Base-by-base conservation (phyloP, 768 basidiomycete genomes). In the Lentinula lateritia region DNA sequence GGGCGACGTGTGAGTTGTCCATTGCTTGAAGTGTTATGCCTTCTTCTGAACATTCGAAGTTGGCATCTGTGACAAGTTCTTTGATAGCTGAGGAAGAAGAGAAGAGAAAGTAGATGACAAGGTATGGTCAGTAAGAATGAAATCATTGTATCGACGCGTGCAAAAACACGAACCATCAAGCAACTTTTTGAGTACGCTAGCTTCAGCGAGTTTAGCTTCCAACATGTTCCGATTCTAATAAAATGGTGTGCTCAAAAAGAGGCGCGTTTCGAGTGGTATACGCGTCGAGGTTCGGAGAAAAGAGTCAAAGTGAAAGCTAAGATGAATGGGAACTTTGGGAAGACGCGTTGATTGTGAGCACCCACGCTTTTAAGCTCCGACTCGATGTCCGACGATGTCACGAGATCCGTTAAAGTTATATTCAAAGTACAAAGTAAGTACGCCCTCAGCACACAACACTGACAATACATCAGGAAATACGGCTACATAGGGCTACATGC, bases 1-100 rank as follows among this genome's bases (percentile, higher is more conserved):
- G 90, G 0, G 96, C 97, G 69, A 99, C 96, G 75, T 98, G 96
- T 2, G 96, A 97, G 82, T 98, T 98, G 79, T 98, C 97, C 96
- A 98, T 99, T 3, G 96, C 97, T 79, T 98, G 96, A 5, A 99
- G 83, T 59, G 85, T 85, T 67, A 99, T 89, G 38, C 95, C 97
- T 65, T 95, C 93, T 65, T 99, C 96, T 63, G 87, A 92, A 74
- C 96, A 98, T 70, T 96, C 92, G 68, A 98, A 97, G 75, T 98
- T 98, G 71, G 94, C 95, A 71, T 98, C 97, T 5, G 93, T 87
- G 52, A 99, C 95, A 52, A 98, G 87, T 72, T 98, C 97, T 75
- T 97, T 98, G 84, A 98, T 86, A 60, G 95, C 96, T 98, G 61
- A 28, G 42, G n/a, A 62, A 66, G 61, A 62, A 54, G 64, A 43